Conservation (phyloP, 345 rosid genomes). For the Citropsis articulata region DNA sequence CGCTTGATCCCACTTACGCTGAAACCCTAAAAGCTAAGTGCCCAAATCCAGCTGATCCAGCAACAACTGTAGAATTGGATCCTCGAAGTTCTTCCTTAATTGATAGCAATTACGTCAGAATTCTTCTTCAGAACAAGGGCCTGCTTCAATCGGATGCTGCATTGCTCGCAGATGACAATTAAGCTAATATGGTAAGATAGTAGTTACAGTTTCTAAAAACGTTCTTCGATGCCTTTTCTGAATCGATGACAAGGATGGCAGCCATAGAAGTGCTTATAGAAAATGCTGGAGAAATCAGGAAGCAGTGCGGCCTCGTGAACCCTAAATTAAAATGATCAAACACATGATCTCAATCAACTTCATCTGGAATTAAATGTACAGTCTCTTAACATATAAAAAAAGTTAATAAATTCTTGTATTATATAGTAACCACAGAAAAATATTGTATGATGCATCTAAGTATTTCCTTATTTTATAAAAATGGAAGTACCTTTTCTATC, state of each 20-base stretch:
- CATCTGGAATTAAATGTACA: not conserved
- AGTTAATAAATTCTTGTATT: not conserved
- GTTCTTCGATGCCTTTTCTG: too few relatives aligned
- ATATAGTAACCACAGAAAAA: not conserved
- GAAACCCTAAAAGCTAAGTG: slow-evolving; percentile 38
- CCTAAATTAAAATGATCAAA: not conserved
- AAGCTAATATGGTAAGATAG: too few relatives aligned
- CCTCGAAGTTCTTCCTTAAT: slow-evolving; percentile 38
- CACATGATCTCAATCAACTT: too few relatives aligned
- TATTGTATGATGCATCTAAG: not conserved
- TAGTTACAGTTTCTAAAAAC: too few relatives aligned
- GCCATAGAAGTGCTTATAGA: slow-evolving; percentile 39
- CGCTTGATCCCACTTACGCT: slow-evolving; percentile 39
- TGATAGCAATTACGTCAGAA: slow-evolving; percentile 42
- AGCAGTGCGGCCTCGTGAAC: slow-evolving; percentile 39
- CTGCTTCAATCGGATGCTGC: slow-evolving; percentile 52
- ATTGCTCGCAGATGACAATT: slow-evolving; percentile 30
- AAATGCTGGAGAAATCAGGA: slow-evolving; percentile 49
- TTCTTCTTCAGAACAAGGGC: slow-evolving; percentile 34
- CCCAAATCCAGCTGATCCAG: slow-evolving; percentile 23
- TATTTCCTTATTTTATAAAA: too few relatives aligned
- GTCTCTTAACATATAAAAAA: not conserved
- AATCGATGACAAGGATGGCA: slow-evolving; percentile 55
- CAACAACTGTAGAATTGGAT: slow-evolving; percentile 45
- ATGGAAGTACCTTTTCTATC: too few relatives aligned